Conservation (phyloP, 345 rosid species). For the Acer yangbiense region DNA sequence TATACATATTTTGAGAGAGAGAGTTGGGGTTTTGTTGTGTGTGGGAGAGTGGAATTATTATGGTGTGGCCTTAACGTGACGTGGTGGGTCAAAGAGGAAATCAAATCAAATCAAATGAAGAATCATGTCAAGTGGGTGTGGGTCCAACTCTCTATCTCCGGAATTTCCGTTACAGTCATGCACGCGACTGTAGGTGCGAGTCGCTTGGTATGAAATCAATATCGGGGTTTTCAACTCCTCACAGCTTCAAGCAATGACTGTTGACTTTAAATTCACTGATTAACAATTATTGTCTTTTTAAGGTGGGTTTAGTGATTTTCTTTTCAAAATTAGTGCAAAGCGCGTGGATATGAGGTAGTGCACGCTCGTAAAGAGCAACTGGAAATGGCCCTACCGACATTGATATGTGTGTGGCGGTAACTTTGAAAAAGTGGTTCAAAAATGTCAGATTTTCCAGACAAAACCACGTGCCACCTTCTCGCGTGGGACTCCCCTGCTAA, state of each 20-base stretch:
- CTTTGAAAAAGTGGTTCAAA: slow-evolving; percentile 25
- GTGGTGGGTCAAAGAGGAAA: slow-evolving; percentile 17
- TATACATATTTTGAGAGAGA: not conserved
- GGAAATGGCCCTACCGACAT: slow-evolving; percentile 18
- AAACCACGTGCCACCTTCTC: slow-evolving; percentile 36
- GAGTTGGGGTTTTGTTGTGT: not conserved
- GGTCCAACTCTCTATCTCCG: slow-evolving; percentile 11
- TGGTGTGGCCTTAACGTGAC: slow-evolving; percentile 7
- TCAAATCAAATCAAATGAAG: slow-evolving; percentile 9
- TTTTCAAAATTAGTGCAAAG: not conserved
- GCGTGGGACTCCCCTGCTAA: slow-evolving; percentile 5
- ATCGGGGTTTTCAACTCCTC: not conserved
- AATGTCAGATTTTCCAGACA: slow-evolving; percentile 21
- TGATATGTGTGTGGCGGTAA: slow-evolving; percentile 32
- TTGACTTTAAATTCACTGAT: not conserved
- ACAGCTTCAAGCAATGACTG: too few relatives aligned
- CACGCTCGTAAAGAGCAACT: not conserved
- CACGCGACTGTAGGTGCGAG: slow-evolving; percentile 25
- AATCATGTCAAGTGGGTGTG: not conserved
- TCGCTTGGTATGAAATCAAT: not conserved
- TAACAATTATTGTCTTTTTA: too few relatives aligned
- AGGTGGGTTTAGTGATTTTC: not conserved
- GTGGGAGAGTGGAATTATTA: not conserved
- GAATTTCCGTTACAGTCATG: not conserved
- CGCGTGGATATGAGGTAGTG: not conserved